These are phyloP conservation scores for Lagerstroemia speciosa DNA, from an alignment of 345 rosid genomes.

Conservation along the genomic window DNA sequence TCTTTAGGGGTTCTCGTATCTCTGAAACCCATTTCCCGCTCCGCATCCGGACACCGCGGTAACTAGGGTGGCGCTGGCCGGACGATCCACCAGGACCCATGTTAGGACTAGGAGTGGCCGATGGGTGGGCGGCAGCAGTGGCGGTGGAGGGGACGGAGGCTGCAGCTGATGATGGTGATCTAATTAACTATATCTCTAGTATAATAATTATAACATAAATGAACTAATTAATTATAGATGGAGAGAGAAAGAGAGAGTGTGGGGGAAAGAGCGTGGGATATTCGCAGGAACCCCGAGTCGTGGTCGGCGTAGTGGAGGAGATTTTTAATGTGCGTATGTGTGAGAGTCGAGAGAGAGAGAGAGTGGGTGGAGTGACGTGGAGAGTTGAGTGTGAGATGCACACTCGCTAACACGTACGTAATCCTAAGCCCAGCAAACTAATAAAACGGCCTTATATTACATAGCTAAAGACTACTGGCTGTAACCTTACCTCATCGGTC, in stretches of 20 bases:
- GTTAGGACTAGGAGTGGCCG: too few species aligned
- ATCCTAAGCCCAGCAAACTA: background rate
- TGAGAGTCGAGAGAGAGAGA: too few species aligned
- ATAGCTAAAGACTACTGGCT: too few species aligned
- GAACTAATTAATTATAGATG: background rate
- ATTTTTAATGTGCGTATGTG: too few species aligned
- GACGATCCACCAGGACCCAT: constrained; percentile 18
- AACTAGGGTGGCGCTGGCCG: constrained; percentile 24
- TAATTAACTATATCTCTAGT: background rate
- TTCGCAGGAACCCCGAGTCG: background rate
- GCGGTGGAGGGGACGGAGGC: background rate
- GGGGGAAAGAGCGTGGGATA: constrained; percentile 2
- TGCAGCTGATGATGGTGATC: background rate
- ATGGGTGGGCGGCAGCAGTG: constrained; percentile 7
- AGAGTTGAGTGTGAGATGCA: too few species aligned
- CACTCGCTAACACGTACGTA: background rate
- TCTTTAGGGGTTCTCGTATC: constrained; percentile 79
- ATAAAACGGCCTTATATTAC: background rate
- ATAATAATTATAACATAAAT: background rate
- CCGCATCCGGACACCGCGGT: constrained; percentile 51
- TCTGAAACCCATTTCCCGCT: constrained; percentile 93
- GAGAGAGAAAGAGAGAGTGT: background rate
- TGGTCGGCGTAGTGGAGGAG: too few species aligned
- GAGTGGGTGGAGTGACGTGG: background rate
- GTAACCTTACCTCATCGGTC: background rate